Base-by-base conservation (phyloP, 2,329 filamentous ascomycete genomes). In the Microdochium trichocladiopsis region DNA sequence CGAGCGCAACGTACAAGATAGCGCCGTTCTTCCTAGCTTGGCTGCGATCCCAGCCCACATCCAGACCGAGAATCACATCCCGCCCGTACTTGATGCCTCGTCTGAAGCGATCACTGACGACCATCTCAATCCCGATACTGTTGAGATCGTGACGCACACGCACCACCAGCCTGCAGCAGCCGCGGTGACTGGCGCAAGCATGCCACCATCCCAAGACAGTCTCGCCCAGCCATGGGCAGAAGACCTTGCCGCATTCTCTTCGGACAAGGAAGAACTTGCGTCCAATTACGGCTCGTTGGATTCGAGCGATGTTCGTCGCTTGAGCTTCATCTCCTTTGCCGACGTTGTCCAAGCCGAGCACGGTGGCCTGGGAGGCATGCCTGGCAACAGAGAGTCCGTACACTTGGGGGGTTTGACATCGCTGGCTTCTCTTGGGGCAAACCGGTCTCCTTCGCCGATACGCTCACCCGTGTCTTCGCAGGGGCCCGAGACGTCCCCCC, bases 271-370 rank as follows among this genome's bases (percentile, higher is more conserved):
- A 43, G 88, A 93, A 58, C 76, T 77, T 24, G 83, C 82, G 2
- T 88, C 86, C 53, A 90, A 84, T 64, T 93, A 93, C 66, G 89
- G 86, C 28, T 83, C 86, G 47, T 74, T 93, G 55, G 91, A 96
- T 62, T 80, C 79, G 37, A 78, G 82, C 48, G 92, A 96, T 62
- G 82, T 95, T 18, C 85, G 90, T 47, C 84, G 93, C 22, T 72
- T 97, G 56, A 94, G 88, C 67, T 97, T 97, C 72, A 95, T 97
- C 65, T 96, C 91, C 8, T 97, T 97, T 69, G 92, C 93, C 55
- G 93, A 97, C 63, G 90, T 97, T 10, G 90, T 97, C 41, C 90
- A 95, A 66, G 81, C 86, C 31, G 89, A 94, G 66, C 88, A 93
- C 61, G 82, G 82, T 25, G 80, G 84, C 53, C 73, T 75, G 31